A percentile compares a stretch with the other conserved stretches of the same genome.
phyloP scores from a whole-genome alignment of 31 red algal species.

The Odonthalia washingtoniensis region DNA sequence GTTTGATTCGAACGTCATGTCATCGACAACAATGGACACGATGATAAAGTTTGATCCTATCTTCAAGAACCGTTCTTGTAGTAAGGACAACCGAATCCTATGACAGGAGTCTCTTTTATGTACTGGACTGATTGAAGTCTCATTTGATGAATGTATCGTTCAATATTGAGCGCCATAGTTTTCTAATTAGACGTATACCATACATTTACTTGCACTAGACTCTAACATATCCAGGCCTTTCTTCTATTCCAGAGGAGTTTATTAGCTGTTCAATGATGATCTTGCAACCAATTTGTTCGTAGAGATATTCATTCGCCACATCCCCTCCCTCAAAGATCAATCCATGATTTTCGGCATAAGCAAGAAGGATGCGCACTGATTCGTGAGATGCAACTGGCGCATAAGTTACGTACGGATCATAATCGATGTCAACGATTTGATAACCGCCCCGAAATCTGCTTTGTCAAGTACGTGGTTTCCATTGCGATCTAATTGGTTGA shows the following conservation, averaged over 20 bases:
- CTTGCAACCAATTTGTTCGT: constrained; percentile 1
- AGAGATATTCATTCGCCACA: constrained; percentile 15
- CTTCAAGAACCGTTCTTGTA: too few species aligned
- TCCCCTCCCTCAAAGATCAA: not conserved
- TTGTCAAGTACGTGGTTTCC: too few species aligned
- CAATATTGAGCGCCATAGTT: not conserved
- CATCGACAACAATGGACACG: not conserved
- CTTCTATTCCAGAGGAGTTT: not conserved
- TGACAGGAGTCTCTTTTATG: too few species aligned
- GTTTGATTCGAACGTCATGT: constrained; percentile 14
- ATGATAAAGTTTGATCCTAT: not conserved
- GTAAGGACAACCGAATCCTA: too few species aligned
- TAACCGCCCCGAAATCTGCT: not conserved
- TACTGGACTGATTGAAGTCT: not conserved
- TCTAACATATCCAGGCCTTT: not conserved
- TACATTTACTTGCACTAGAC: constrained; percentile 7
- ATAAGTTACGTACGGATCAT: not conserved
- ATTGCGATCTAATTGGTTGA: too few species aligned
- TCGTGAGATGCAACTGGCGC: constrained; percentile 28
- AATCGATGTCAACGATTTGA: constrained; percentile 1
- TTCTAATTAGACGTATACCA: not conserved
- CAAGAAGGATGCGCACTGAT: constrained; percentile 10
- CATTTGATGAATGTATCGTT: not conserved
- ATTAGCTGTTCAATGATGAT: constrained; percentile 11
- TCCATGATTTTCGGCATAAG: not conserved